Percentiles rank a stretch among this genome's conserved stretches.
Evolutionary conservation across 345 rosid species (phyloP).

Genomic region (Ricinus communis): DNA sequence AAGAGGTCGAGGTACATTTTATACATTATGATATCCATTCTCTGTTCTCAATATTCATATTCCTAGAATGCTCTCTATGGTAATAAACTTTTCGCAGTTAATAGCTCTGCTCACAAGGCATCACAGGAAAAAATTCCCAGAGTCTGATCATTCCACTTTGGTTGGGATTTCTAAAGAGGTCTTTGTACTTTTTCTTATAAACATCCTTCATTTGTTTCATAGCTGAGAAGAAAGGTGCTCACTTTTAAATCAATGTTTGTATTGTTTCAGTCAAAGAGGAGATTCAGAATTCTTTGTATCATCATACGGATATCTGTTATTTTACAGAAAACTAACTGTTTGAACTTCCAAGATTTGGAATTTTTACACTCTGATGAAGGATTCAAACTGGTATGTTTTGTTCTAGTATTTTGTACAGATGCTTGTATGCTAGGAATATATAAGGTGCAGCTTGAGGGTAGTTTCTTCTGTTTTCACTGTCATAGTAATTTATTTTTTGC

Average conservation of each 20-base stretch:
- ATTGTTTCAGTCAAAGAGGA: slow-evolving; percentile 42
- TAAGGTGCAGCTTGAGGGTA: background rate
- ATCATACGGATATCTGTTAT: slow-evolving; percentile 50
- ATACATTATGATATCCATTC: slow-evolving; percentile 7
- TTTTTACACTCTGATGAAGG: slow-evolving; percentile 38
- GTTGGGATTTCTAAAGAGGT: slow-evolving; percentile 48
- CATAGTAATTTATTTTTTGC: background rate
- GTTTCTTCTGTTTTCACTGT: background rate
- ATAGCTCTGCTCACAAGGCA: slow-evolving; percentile 61
- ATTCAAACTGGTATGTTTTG: slow-evolving; percentile 47
- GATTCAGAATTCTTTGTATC: slow-evolving; percentile 47
- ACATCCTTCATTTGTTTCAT: slow-evolving; percentile 1
- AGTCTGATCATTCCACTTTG: slow-evolving; percentile 37
- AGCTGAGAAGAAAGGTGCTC: background rate
- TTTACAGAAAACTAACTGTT: slow-evolving; percentile 42
- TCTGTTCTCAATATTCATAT: background rate
- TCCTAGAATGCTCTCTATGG: slow-evolving; percentile 10
- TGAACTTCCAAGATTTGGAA: slow-evolving; percentile 40
- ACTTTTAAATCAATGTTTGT: slow-evolving; percentile 6
- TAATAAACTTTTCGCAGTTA: slow-evolving; percentile 41
- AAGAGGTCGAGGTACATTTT: slow-evolving; percentile 64
- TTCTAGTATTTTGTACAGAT: background rate
- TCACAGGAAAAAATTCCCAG: slow-evolving; percentile 70
- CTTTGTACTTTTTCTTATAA: background rate
- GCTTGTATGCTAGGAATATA: background rate